phyloP scores from a whole-genome alignment of 2,329 filamentous ascomycete species.

The Claviceps cyperi region DNA sequence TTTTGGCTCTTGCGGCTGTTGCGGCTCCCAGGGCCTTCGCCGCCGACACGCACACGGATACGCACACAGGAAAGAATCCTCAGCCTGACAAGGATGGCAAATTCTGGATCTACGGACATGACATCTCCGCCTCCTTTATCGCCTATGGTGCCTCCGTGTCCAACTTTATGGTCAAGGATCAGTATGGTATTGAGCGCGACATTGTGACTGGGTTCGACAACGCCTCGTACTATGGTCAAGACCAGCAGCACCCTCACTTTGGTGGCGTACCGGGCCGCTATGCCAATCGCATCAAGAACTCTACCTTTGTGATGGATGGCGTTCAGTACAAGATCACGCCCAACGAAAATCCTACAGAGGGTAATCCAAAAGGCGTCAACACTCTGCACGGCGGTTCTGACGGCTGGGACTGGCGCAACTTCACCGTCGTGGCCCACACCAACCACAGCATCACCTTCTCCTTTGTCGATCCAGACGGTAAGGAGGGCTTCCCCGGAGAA shows the following conservation, averaged over 20 bases:
- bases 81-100: slow-evolving; percentile 46
- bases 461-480: slow-evolving; percentile 56
- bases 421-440: slow-evolving; percentile 57
- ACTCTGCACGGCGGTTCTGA: slow-evolving; percentile 56
- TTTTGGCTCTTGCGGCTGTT: slow-evolving; percentile 8
- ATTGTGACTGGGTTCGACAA: slow-evolving; percentile 65
- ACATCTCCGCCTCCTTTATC: slow-evolving; percentile 55
- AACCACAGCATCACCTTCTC: slow-evolving; percentile 58
- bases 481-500: slow-evolving; percentile 66
- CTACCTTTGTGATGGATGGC: slow-evolving; percentile 54
- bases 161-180: slow-evolving; percentile 56
- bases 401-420: slow-evolving; percentile 68
- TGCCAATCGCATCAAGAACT: slow-evolving; percentile 70
- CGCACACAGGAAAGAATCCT: slow-evolving; percentile 5
- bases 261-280: slow-evolving; percentile 63
- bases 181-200: slow-evolving; percentile 53
- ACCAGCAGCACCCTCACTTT: slow-evolving; percentile 54
- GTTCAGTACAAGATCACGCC: slow-evolving; percentile 40
- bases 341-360: slow-evolving; percentile 46
- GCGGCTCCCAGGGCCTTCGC: slow-evolving; percentile 8
- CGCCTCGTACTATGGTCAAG: slow-evolving; percentile 51
- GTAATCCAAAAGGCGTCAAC: slow-evolving; percentile 38
- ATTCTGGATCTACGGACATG: slow-evolving; percentile 55
- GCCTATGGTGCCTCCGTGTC: slow-evolving; percentile 61
- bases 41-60: slow-evolving; percentile 3